phyloP scores from a whole-genome alignment of 305 asterid species.

The Caryopteris hybrid region DNA sequence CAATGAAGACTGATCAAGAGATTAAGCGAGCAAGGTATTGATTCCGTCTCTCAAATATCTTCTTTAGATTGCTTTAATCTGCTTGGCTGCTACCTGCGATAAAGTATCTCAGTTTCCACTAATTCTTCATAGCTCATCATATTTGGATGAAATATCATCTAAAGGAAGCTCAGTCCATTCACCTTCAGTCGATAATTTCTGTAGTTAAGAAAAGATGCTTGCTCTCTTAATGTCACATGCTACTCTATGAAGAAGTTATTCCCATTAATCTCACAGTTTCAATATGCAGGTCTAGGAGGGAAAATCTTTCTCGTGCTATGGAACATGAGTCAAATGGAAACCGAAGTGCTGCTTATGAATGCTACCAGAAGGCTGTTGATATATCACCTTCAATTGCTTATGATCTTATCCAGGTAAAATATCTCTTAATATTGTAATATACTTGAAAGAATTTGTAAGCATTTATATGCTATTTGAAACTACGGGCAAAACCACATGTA shows the following conservation, averaged over 20 bases:
- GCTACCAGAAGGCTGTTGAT: conserved; percentile 97
- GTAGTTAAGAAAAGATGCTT: background rate
- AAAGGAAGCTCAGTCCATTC: background rate
- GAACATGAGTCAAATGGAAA: conserved; percentile 96
- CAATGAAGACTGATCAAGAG: conserved; percentile 95
- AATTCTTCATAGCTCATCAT: background rate
- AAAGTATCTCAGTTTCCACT: background rate
- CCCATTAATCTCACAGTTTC: background rate
- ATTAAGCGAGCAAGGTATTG: conserved; percentile 77
- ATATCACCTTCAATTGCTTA: conserved; percentile 92
- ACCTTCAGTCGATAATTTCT: background rate
- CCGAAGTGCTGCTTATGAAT: conserved; percentile 78
- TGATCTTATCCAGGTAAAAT: conserved; percentile 80
- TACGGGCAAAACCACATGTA: background rate
- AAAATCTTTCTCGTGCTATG: conserved; percentile 80
- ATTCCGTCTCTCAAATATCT: background rate
- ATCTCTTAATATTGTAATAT: background rate
- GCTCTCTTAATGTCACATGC: background rate
- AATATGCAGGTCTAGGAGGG: conserved; percentile 67
- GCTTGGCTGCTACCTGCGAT: background rate
- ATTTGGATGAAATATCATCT: background rate
- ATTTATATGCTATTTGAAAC: background rate
- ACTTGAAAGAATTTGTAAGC: background rate
- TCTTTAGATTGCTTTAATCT: background rate
- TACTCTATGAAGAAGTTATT: background rate